phyloP scores from a whole-genome alignment of 306 rosid genomes.

The Sicyos baderoa region DNA sequence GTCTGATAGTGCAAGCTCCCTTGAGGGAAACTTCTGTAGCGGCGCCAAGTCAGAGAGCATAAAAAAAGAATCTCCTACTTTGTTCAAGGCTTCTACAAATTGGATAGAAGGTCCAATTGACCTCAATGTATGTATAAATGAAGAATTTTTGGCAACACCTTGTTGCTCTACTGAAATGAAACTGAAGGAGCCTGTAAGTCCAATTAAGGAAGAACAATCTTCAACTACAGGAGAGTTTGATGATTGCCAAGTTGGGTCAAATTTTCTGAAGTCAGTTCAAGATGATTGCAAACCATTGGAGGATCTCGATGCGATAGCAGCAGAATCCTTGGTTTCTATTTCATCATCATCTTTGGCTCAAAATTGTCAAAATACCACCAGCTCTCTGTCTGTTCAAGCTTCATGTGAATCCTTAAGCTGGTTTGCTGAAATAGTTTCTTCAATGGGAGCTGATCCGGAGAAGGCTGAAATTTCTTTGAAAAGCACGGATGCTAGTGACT shows the following conservation, averaged over 20 bases:
- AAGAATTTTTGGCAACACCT: constrained; percentile 28
- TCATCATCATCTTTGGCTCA: constrained; percentile 31
- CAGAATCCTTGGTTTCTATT: constrained; percentile 56
- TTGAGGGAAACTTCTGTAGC: constrained; percentile 22
- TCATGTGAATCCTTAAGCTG: constrained; percentile 45
- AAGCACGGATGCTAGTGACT: constrained; percentile 11
- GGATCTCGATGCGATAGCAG: constrained; percentile 44
- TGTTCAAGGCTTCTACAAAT: constrained; percentile 22
- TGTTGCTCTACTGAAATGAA: constrained; percentile 29
- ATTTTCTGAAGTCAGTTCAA: constrained; percentile 28
- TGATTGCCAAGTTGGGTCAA: constrained; percentile 37
- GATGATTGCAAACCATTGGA: constrained; percentile 33
- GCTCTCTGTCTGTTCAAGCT: constrained; percentile 22
- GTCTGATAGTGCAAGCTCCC: constrained; percentile 22
- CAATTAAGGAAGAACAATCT: constrained; percentile 59
- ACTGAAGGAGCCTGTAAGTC: constrained; percentile 58
- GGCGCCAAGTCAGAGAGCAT: constrained; percentile 29
- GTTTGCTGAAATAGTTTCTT: constrained; percentile 64
- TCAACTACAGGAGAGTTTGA: constrained; percentile 68
- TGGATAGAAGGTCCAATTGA: constrained; percentile 31
- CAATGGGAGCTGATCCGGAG: constrained; percentile 30
- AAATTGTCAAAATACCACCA: constrained; percentile 21
- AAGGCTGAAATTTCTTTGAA: constrained; percentile 21
- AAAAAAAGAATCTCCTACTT: constrained; percentile 24
- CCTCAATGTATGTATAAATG: constrained; percentile 46